phyloP scores from a whole-genome alignment of 345 rosid genomes.

The Pseudoturritis turrita region DNA sequence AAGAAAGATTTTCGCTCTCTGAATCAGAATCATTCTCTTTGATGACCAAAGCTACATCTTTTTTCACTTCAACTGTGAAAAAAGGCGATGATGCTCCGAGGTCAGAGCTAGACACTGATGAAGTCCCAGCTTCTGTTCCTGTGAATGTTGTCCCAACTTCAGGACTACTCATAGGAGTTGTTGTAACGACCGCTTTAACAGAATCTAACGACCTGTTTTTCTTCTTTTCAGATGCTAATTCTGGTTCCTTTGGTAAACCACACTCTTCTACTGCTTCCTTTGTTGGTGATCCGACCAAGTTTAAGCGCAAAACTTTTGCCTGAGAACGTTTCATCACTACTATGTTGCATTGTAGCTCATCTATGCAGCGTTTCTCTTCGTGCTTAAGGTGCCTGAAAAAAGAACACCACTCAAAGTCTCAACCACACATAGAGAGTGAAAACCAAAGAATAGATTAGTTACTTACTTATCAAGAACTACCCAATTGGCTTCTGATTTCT shows the following conservation, averaged over 20 bases:
- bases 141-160: constrained; percentile 92
- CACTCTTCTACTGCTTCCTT: constrained; percentile 14
- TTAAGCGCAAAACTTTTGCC: constrained; percentile 86
- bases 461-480: constrained; percentile 92
- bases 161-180: constrained; percentile 90
- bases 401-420: constrained; percentile 1
- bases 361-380: constrained; percentile 82
- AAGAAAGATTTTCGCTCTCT: constrained; percentile 61
- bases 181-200: constrained; percentile 45
- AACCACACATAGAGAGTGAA: neutral
- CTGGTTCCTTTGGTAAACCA: constrained; percentile 36
- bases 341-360: constrained; percentile 95
- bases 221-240: constrained; percentile 40
- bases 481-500: constrained; percentile 74
- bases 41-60: constrained; percentile 41
- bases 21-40: constrained; percentile 69
- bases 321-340: constrained; percentile 87
- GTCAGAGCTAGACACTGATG: constrained; percentile 95
- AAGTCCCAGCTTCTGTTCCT: constrained; percentile 83
- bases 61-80: constrained; percentile 53
- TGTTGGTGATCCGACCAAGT: constrained; percentile 70
- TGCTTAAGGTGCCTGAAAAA: constrained; percentile 70
- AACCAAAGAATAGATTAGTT: neutral
- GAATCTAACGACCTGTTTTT: constrained; percentile 46
- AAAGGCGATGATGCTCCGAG: constrained; percentile 75